These are phyloP conservation scores for Ceratobasidium sp. DNA, from an alignment of 1,284 basidiomycete genomes.

Conservation along the genomic window DNA sequence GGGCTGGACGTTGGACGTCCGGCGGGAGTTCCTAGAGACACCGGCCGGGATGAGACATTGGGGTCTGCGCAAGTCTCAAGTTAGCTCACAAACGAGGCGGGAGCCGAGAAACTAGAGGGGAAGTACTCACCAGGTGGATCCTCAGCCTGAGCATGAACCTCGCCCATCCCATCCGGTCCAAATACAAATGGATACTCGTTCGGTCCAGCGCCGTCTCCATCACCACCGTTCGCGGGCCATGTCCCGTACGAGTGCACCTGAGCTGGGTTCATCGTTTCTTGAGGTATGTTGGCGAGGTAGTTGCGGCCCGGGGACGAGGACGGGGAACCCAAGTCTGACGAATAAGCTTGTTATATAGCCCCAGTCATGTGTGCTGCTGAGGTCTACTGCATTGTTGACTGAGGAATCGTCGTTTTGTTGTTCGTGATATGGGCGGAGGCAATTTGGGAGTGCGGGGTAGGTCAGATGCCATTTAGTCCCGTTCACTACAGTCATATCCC, in stretches of 20 bases:
- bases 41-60: not conserved
- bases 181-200: conserved; percentile 16
- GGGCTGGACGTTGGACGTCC: not conserved
- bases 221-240: not conserved
- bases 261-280: conserved; percentile 18
- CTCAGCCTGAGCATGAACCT: not conserved
- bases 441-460: too few relatives aligned
- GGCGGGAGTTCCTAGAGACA: not conserved
- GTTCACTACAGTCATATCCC: too few relatives aligned
- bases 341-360: not conserved
- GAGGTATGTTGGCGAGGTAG: too few relatives aligned
- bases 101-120: not conserved
- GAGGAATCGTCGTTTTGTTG: too few relatives aligned
- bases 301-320: not conserved
- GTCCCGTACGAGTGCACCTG: conserved; percentile 7
- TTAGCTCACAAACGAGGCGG: not conserved
- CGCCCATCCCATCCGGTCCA: conserved; percentile 17
- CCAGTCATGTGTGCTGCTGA: too few relatives aligned
- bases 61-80: not conserved
- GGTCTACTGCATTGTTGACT: too few relatives aligned
- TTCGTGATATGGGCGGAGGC: too few relatives aligned
- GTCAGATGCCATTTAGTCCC: too few relatives aligned
- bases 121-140: conserved; percentile 12
- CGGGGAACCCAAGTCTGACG: not conserved
- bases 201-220: not conserved